Conservation (phyloP, 1,284 basidiomycete genomes). For the Irpex sp. region DNA sequence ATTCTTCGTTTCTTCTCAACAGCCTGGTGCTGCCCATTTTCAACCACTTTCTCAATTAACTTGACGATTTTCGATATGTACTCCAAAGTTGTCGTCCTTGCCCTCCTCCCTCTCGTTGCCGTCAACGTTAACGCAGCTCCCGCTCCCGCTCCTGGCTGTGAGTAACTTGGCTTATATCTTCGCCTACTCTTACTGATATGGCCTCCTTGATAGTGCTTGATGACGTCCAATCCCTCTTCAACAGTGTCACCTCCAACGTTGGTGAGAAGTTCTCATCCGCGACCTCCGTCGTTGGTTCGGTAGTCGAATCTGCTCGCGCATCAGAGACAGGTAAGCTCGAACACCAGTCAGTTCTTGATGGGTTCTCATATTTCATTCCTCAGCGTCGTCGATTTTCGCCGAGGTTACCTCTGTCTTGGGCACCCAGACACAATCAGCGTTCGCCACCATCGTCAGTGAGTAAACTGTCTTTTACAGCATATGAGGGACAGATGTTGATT, state of each 20-base stretch:
- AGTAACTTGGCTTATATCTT: neutral
- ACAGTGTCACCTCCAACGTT: constrained; percentile 8
- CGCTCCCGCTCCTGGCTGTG: constrained; percentile 13
- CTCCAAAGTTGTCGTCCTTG: constrained; percentile 17
- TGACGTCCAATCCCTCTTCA: constrained; percentile 8
- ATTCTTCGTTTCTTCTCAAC: constrained; percentile 11
- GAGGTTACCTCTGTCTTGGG: constrained; percentile 15
- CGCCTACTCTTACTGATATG: neutral
- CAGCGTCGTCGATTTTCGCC: constrained; percentile 13
- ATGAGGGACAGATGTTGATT: neutral
- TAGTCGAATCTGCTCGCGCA: neutral
- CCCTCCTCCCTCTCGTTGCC: constrained; percentile 13
- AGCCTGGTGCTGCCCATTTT: constrained; percentile 19
- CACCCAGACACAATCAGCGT: constrained; percentile 15
- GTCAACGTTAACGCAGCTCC: constrained; percentile 16
- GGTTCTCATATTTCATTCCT: neutral
- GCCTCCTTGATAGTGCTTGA: constrained; percentile 1
- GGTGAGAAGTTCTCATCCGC: constrained; percentile 7
- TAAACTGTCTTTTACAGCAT: neutral
- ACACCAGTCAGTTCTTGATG: too few species aligned
- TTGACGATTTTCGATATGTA: constrained; percentile 10
- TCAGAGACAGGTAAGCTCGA: constrained; percentile 5
- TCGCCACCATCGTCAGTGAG: constrained; percentile 18
- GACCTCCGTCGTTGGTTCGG: constrained; percentile 11
- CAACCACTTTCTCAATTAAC: neutral